Base-by-base conservation (phyloP, 805 yeast genomes). In the Ogataea degrootiae region DNA sequence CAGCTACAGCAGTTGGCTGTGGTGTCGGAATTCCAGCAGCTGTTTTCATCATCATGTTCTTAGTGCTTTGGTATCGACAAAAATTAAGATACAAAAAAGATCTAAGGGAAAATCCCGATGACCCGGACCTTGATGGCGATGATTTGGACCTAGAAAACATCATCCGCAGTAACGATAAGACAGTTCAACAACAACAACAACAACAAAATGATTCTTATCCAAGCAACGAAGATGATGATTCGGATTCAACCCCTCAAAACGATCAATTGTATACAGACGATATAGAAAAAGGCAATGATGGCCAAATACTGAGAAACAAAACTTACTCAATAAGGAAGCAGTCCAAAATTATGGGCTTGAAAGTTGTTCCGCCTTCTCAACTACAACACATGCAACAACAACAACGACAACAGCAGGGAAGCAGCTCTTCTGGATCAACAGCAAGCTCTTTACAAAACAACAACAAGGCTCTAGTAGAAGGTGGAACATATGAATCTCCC, bases 1-100 rank as follows among this genome's bases (percentile, higher is more conserved):
- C 68, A 4, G 58, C 61, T 14, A 50, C 70, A 8, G 76, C 80
- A 1, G 80, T 76, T 3, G 81, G 80, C 2, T 71, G 77, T 51
- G 77, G 81, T 3, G 76, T 77, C 4, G 82, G 80, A 34, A 66
- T 77, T 22, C 82, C 82, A 0, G 70, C 67, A 4, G 51, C 74
- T 9, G 71, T 73, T 1, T 12, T 71, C 1, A 16, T 67, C 0
- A 62, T 74, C 2, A 66, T 73, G 0, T 33, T 64, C 2, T 51
- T 51, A 11, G 67, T 73, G 47, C 23, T 44, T 9, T 70, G 75
- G 71, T 48, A 60, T 31, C 65, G 73, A 39, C 68, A 71, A 46
- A 71, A 66, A 46, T 55, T 62, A 47, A 64, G 70, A 39, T 61
- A 68, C 36, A 66, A 63, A 42, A 56, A 58, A 42, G 82, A 77